Evolutionary conservation across 805 yeast genomes (phyloP), one percentile per base, ranked within the genome.

Genomic region (Yamadazyma paraphyllophila): DNA sequence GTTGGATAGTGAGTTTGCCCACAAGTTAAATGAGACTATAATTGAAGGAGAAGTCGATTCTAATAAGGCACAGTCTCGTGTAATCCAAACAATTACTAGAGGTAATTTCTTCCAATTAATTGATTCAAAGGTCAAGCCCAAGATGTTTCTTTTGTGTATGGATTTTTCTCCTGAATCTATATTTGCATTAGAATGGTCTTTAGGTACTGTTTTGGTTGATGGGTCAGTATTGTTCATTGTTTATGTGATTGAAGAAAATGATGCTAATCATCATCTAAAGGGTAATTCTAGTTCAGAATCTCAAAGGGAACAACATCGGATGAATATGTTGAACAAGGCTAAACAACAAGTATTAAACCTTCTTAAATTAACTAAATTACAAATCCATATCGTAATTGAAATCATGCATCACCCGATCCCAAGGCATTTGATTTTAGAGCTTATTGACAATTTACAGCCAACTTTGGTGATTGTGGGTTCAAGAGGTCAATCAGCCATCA

Each of bases 141-240:
- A 81, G 54, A 78, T 87, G 59, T 88, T 82, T 62, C 65, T 90
- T 39, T 76, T 89, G 15, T 88, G 94, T 57, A 78, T 85, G 69
- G 97, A 91, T 61, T 76, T 85, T 51, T 82, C 92, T 3, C 85
- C 88, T 0, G 97, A 89, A 60, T 83, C 96, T 2, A 73, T 76
- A 32, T 86, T 85, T 62, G 94, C 97, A 0, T 71, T 91, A 16
- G 94, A 88, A 57, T 90, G 96, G 86, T 80, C 90, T 36, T 73
- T 91, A 54, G 97, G 97, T 2, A 80, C 96, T 0, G 84, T 89
- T 0, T 72, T 90, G 39, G 85, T 83, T 16, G 90, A 88, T 57
- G 94, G 94, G 0, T 85, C 89, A 44, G 88, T 90, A 0, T 65
- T 90, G 44, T 88, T 86, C 60, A 78, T 88, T 15, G 80, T 88